Percentiles rank a stretch among this genome's conserved stretches.
Evolutionary conservation across 108 stramenopile genomes (phyloP).

Genomic region (Parietichytrium sp.): DNA sequence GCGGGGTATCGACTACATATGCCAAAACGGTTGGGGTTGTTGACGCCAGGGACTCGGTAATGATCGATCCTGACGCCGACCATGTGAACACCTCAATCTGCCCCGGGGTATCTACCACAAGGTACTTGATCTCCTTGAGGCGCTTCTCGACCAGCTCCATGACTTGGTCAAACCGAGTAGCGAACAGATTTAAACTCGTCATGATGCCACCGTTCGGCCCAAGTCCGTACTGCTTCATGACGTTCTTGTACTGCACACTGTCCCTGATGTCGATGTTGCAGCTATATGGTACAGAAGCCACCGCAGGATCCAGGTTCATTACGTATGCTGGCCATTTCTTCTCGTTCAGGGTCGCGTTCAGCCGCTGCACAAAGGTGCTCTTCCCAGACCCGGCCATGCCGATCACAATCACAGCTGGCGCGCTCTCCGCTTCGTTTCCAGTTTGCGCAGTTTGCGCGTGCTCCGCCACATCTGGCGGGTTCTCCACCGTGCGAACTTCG

Average conservation of each 20-base stretch:
- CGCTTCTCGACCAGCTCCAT: constrained; percentile 83
- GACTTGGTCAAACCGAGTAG: constrained; percentile 98
- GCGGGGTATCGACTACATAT: constrained; percentile 94
- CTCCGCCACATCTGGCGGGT: too few relatives aligned
- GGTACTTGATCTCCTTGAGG: constrained; percentile 50
- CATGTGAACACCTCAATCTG: constrained; percentile 99
- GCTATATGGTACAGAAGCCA: constrained; percentile 79
- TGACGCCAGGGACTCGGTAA: constrained; percentile 85
- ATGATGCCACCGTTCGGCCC: constrained; percentile 99
- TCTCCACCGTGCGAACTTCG: too few relatives aligned
- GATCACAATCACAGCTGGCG: constrained; percentile 72
- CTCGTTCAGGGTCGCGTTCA: constrained; percentile 44
- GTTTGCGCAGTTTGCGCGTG: too few relatives aligned
- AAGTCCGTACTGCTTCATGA: constrained; percentile 94
- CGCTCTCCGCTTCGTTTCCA: too few relatives aligned
- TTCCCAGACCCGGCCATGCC: constrained; percentile 92
- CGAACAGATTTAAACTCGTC: constrained; percentile 93
- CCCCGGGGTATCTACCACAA: constrained; percentile 95
- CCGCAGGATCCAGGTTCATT: constrained; percentile 97
- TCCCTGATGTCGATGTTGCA: constrained; percentile 98
- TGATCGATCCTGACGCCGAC: constrained; percentile 92
- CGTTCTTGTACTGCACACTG: constrained; percentile 94
- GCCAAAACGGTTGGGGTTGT: constrained; percentile 89
- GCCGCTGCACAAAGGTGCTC: constrained; percentile 74
- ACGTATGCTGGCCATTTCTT: constrained; percentile 61